Percentiles rank a stretch among this genome's conserved stretches.
These are phyloP conservation scores for Cordyceps militaris DNA, from an alignment of 2,329 filamentous ascomycete genomes.

Conservation along the genomic window DNA sequence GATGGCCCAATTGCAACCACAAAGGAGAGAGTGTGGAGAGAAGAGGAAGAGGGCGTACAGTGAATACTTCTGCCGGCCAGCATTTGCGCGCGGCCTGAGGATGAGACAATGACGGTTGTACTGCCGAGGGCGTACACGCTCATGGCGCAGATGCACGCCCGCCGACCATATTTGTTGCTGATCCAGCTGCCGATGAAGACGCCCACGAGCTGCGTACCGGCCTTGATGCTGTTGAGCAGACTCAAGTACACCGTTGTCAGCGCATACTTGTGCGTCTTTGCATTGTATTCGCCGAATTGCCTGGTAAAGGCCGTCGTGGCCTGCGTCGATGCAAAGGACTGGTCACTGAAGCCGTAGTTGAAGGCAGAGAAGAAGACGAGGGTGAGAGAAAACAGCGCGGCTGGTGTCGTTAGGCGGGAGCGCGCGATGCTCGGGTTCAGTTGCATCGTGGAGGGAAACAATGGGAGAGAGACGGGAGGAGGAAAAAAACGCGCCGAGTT, in stretches of 20 bases:
- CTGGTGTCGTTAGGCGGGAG: neutral
- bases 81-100: neutral
- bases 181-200: constrained; percentile 1
- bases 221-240: constrained; percentile 3
- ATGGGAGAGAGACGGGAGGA: neutral
- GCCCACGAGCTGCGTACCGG: neutral
- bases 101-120: neutral
- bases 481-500: neutral
- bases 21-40: too few relatives aligned
- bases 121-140: neutral
- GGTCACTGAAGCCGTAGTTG: constrained; percentile 5
- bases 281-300: neutral
- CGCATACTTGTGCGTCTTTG: constrained; percentile 1
- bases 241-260: neutral
- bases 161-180: neutral
- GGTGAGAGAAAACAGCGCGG: neutral
- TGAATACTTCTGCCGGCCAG: neutral
- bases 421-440: neutral
- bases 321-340: constrained; percentile 1
- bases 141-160: neutral
- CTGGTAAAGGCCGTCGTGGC: neutral
- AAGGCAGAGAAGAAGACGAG: neutral
- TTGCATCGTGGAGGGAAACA: neutral
- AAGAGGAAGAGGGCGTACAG: neutral
- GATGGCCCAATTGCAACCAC: neutral